Conservation (phyloP, 805 yeast genomes). For the Kazachstania kunashirensis region DNA sequence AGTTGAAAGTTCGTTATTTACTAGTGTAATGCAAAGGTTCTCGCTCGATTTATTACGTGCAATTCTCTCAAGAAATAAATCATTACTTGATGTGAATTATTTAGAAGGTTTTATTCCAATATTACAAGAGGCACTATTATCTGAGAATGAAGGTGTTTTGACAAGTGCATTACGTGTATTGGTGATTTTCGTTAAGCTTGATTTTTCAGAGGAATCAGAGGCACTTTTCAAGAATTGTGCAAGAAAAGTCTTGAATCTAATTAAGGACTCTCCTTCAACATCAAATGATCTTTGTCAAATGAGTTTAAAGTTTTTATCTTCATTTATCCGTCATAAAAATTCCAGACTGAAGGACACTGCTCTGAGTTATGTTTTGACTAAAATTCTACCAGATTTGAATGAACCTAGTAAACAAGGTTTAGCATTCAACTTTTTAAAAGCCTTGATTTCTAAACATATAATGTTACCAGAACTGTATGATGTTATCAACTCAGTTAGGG, state of each 20-base stretch:
- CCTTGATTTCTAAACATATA: constrained; percentile 64
- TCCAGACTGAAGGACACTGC: constrained; percentile 61
- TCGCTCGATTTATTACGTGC: constrained; percentile 67
- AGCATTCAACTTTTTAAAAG: constrained; percentile 74
- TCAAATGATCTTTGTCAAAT: constrained; percentile 73
- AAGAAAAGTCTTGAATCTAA: constrained; percentile 47
- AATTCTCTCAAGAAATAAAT: constrained; percentile 54
- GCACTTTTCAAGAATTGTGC: constrained; percentile 49
- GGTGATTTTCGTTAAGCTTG: constrained; percentile 48
- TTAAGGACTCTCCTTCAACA: constrained; percentile 70
- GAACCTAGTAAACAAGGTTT: constrained; percentile 84
- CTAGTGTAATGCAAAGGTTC: constrained; percentile 60
- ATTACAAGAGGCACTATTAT: constrained; percentile 47
- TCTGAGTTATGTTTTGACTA: constrained; percentile 57
- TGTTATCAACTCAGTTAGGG: constrained; percentile 67
- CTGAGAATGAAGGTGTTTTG: constrained; percentile 72
- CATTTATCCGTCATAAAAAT: constrained; percentile 61
- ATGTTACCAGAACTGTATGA: constrained; percentile 86
- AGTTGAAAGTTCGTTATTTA: constrained; percentile 45
- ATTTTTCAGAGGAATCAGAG: constrained; percentile 42
- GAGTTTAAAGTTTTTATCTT: constrained; percentile 61
- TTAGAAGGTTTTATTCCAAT: constrained; percentile 69
- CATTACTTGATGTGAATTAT: constrained; percentile 48
- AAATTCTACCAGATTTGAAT: constrained; percentile 76
- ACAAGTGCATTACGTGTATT: constrained; percentile 57